Evolutionary conservation across 768 basidiomycete genomes (phyloP).

Genomic region (Suillus americanus): DNA sequence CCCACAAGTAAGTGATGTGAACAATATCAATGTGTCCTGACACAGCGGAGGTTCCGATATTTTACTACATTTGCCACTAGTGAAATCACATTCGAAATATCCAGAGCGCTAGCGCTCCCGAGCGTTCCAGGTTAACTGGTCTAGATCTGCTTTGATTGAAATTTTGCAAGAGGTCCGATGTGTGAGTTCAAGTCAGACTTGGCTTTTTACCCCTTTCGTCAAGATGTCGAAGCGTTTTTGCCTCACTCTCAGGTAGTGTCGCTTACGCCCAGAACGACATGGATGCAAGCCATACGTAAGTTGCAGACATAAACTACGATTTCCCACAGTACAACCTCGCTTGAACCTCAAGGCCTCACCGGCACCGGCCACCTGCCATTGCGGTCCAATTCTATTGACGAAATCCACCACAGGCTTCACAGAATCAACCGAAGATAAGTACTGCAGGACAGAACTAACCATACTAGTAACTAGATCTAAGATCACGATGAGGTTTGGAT

Average conservation of each 20-base stretch:
- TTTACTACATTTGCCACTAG: too few species aligned
- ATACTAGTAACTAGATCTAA: too few species aligned
- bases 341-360: neutral
- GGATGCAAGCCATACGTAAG: neutral
- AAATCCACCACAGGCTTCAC: neutral
- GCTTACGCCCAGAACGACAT: neutral
- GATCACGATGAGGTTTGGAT: too few species aligned
- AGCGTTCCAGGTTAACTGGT: too few species aligned
- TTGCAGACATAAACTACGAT: too few species aligned
- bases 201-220: neutral
- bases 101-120: too few species aligned
- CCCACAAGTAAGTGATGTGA: neutral
- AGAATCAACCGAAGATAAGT: neutral
- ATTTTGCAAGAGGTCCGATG: too few species aligned
- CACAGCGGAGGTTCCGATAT: too few species aligned
- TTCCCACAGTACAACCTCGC: neutral
- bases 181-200: neutral
- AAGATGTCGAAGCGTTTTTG: neutral
- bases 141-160: too few species aligned
- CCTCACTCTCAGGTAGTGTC: neutral
- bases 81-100: too few species aligned
- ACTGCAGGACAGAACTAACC: neutral
- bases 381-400: neutral
- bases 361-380: too few species aligned
- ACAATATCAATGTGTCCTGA: neutral